Evolutionary conservation across 139 green algal genomes (phyloP).

Genomic region (Picochlorum sp.): DNA sequence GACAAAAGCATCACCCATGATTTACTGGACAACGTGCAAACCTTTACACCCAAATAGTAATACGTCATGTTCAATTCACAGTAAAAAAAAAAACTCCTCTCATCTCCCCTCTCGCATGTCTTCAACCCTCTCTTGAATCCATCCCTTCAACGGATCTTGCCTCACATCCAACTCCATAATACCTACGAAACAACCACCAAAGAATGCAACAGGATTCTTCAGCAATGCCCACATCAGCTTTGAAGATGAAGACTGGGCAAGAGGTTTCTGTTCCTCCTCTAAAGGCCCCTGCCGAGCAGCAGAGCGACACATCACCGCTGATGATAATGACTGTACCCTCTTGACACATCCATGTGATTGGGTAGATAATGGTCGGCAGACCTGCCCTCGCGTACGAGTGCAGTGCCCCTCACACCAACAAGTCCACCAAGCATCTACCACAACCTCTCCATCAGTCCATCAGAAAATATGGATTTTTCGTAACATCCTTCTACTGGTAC

Average conservation of each 20-base stretch:
- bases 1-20: slow-evolving; percentile 1
- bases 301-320: background rate
- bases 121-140: slow-evolving; percentile 10
- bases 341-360: too few species aligned
- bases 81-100: too few species aligned
- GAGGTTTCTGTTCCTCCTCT: background rate
- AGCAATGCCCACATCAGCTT: background rate
- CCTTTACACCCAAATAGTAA: background rate
- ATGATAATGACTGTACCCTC: too few species aligned
- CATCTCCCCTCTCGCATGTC: background rate
- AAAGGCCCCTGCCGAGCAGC: background rate
- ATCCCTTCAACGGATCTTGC: slow-evolving; percentile 15
- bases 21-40: slow-evolving; percentile 3
- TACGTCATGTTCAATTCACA: too few species aligned
- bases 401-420: too few species aligned
- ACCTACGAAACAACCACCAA: slow-evolving; percentile 14
- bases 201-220: slow-evolving; percentile 13
- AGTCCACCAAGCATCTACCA: too few species aligned
- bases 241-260: background rate
- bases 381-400: too few species aligned
- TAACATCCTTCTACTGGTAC: too few species aligned
- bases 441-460: too few species aligned
- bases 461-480: too few species aligned
- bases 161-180: slow-evolving; percentile 13
- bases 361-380: too few species aligned